Evolutionary conservation across 2,329 filamentous ascomycete species (phyloP), one percentile per base, ranked within the genome.

Genomic region (Pseudogymnoascus pannorum): DNA sequence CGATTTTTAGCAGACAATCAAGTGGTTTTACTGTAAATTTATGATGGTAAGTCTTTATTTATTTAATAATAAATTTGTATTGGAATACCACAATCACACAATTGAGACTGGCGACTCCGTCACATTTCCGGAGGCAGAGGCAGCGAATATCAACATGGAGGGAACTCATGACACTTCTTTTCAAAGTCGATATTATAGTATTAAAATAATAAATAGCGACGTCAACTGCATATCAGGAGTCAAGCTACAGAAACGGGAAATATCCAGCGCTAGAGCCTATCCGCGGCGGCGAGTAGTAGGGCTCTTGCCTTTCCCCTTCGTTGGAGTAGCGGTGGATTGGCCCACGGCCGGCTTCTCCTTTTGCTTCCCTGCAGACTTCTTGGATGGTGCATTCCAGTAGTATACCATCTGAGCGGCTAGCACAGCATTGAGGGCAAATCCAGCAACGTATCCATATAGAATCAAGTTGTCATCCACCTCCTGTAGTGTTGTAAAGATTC

Each of bases 391-490:
- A 71, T 97, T 96, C 94, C 94, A 99, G 80, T 97, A 97, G 77
- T 92, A 96, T 26, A 96, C 72, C 88, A 99, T 94, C 79, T 99
- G 94, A 38, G 82, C 76, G 12, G 92, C 92, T 62, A 99, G 81
- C 61, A 99, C 82, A 62, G 87, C 80, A 75, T 99, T 99, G 68
- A 99, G 84, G n/a, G 80, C 77, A 73, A 97, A 97, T 26, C 92
- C 94, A 6, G 92, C 91, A 61, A 97, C 78, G 80, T 96, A 97
- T 58, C 92, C 89, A 77, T 96, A 97, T 24, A 99, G 83, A 70
- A 99, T 97, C 63, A 97, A 81, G 76, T 92, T 92, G 76, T 99
- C 94, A 74, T 96, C 89, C 63, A 99, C 94, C 79, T 99, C 94
- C 72, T 97, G 92, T 62, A 99, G 79, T 7, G 95, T 99, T 31